Evolutionary conservation across 2,329 filamentous ascomycete species (phyloP).

Genomic region (Lasiodiplodia theobromae): DNA sequence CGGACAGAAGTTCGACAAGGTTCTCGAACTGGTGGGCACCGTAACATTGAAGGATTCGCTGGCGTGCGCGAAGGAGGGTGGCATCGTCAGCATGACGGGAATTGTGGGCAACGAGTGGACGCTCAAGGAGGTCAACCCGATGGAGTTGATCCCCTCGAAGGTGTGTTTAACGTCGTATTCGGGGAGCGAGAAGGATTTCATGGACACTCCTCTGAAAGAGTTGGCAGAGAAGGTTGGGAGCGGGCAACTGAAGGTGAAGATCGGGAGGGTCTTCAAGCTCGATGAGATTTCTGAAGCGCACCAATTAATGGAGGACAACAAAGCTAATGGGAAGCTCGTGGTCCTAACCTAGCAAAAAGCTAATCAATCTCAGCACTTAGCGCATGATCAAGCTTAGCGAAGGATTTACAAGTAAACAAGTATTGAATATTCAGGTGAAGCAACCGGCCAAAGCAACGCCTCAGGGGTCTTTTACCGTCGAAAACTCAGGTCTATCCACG

Average conservation of each 20-base stretch:
- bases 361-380: neutral
- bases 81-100: constrained; percentile 56
- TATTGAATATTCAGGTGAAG: neutral
- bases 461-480: neutral
- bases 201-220: constrained; percentile 51
- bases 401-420: neutral
- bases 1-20: constrained; percentile 50
- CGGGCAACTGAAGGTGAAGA: constrained; percentile 49
- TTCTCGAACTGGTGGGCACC: constrained; percentile 56
- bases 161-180: constrained; percentile 52
- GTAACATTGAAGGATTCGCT: constrained; percentile 55
- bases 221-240: constrained; percentile 48
- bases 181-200: constrained; percentile 48
- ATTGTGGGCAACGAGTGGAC: constrained; percentile 55
- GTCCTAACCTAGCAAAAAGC: constrained; percentile 39
- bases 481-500: neutral
- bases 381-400: neutral
- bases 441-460: neutral
- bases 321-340: constrained; percentile 55
- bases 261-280: constrained; percentile 53
- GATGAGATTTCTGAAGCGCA: constrained; percentile 57
- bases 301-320: constrained; percentile 54
- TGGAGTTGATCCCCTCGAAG: constrained; percentile 51
- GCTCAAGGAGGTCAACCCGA: constrained; percentile 50
- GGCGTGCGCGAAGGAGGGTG: constrained; percentile 47